Base-by-base conservation (phyloP, 1,139 yeast species). In the Wickerhamomyces sp. region DNA sequence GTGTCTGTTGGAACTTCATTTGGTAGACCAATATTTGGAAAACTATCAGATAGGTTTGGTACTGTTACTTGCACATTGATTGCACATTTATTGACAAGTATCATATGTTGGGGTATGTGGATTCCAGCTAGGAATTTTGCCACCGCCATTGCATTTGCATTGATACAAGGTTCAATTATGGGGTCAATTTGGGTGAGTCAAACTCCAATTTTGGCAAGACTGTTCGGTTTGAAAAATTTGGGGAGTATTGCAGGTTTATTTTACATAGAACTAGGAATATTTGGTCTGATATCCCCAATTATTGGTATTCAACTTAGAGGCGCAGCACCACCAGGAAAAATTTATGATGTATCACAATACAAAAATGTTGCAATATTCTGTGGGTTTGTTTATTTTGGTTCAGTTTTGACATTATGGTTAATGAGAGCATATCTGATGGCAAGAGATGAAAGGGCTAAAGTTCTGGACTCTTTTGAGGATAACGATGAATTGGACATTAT, bases 1-100 rank as follows among this genome's bases (percentile, higher is more conserved):
- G 59, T 79, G 46, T 75, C 75, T 42, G 78, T 72, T 4, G 82
- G 82, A 11, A 83, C 76, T 46, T 58, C 68, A 7, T 49, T 81
- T 24, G 88, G 88, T 1, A 63, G 89, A 41, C 87, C 88, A 2
- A 26, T 57, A 3, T 58, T 76, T 37, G 89, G 91, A 0, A 42
- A 57, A 15, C 20, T 69, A 5, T 73, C 76, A 13, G 89, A 81
- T 51, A 57, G 39, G 17, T 52, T 64, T 30, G 89, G 89, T 2
- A 62, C 84, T 29, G 61, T 67, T 28, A 78, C 79, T 42, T 57
- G 70, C 11, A 64, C 75, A 1, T 45, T 59, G 3, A 35, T 53
- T 18, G 54, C 55, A 4, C 62, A 64, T 28, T 24, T 45, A 10
- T 26, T 59, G 4, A 58, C 62, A 26, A 58, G 58, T 1, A 28